phyloP scores from a whole-genome alignment of 2,329 filamentous ascomycete species.

The Pestalotiopsis sp. region DNA sequence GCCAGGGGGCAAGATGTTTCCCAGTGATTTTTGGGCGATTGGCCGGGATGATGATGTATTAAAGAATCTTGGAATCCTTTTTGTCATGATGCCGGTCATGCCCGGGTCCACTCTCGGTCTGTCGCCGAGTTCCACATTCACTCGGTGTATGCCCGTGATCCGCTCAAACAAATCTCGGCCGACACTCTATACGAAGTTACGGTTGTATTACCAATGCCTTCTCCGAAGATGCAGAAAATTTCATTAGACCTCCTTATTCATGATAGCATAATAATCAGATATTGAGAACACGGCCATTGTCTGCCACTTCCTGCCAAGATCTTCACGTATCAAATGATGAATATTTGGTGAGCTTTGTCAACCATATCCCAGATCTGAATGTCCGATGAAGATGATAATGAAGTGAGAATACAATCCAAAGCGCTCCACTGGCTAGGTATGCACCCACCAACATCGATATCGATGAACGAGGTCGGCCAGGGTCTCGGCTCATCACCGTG shows the following conservation, averaged over 20 bases:
- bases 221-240: neutral
- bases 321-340: no score
- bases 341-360: no score
- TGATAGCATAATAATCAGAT: no score
- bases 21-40: neutral
- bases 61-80: neutral
- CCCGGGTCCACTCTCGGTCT: neutral
- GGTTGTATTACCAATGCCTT: neutral
- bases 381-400: no score
- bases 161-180: neutral
- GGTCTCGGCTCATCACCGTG: no score
- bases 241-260: no score
- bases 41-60: neutral
- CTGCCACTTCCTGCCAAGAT: neutral
- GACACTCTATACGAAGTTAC: neutral
- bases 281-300: neutral
- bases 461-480: no score
- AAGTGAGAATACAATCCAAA: no score
- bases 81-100: neutral
- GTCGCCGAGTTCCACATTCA: neutral
- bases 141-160: neutral
- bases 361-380: no score
- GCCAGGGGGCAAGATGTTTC: neutral
- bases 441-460: no score
- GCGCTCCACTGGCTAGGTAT: no score